Evolutionary conservation across 371 early-diverging fungal genomes (phyloP).

Genomic region (Thermomucor indicae-seudaticae): DNA sequence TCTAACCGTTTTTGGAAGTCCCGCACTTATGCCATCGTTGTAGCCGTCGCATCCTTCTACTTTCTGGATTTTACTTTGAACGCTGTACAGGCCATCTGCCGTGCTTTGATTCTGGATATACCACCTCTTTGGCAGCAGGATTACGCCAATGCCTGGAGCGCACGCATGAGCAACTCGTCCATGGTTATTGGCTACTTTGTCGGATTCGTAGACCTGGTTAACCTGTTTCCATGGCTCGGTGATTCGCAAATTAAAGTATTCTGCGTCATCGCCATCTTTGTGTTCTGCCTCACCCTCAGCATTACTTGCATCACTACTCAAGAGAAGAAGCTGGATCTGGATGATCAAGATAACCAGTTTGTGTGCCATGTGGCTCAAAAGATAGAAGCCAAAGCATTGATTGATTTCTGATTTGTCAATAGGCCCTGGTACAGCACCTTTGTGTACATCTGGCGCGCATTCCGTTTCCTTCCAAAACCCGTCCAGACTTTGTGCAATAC

Average conservation of each 20-base stretch:
- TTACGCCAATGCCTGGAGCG: conserved; percentile 71
- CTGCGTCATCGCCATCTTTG: conserved; percentile 56
- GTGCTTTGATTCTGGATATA: conserved; percentile 75
- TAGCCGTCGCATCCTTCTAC: conserved; percentile 72
- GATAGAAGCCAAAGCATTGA: background rate
- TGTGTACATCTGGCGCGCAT: conserved; percentile 55
- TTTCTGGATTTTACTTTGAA: conserved; percentile 80
- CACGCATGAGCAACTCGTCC: conserved; percentile 69
- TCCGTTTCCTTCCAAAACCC: conserved; percentile 54
- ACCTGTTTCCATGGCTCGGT: conserved; percentile 59
- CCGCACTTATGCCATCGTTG: conserved; percentile 31
- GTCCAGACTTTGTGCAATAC: conserved; percentile 70
- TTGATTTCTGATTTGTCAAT: conserved; percentile 1
- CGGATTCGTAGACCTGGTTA: conserved; percentile 61
- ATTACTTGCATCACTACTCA: conserved; percentile 54
- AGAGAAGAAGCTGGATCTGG: conserved; percentile 38
- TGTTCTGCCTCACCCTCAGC: conserved; percentile 47
- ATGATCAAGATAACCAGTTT: conserved; percentile 14
- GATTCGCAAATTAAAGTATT: conserved; percentile 65
- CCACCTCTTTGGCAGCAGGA: conserved; percentile 70
- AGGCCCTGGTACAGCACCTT: conserved; percentile 55
- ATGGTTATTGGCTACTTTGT: conserved; percentile 73
- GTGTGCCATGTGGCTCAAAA: conserved; percentile 11
- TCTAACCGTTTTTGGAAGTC: background rate
- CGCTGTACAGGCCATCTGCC: conserved; percentile 65